Evolutionary conservation across 192 early-diverging fungal genomes (phyloP), one percentile per base, ranked within the genome.

Genomic region (Coemansia furcata): DNA sequence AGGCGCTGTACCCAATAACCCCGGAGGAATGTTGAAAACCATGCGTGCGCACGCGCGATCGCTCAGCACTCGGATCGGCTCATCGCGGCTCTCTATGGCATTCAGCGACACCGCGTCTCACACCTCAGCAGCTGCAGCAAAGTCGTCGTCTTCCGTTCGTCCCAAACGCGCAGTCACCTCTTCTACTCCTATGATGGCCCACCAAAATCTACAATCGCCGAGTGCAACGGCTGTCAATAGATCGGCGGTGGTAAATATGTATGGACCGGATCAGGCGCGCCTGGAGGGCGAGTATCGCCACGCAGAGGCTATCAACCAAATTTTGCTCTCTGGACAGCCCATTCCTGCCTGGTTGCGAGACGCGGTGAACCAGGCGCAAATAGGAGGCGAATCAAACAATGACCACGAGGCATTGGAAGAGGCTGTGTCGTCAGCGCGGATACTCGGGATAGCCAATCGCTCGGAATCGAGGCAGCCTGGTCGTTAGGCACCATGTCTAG

Each of bases 281-380:
- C 15, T 71, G 63, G 74, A 82, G 42, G 71, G 71, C 33, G 80
- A 82, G 69, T 82, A 77, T 63, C 74, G 80, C 12, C 74, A 82
- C 49, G 80, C 80, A 0, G 80, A 82, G 55, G 80, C 80, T 1
- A 82, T 82, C 44, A 82, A 82, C 23, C 71, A 77, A 66, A 82
- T 82, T 17, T 61, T 82, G 47, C 68, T 82, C 1, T 82, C 80
- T 2, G 74, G 74, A 7, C 74, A 82, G 49, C 80, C 80, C 15
- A 82, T 82, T 44, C 80, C 80, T 21, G 66, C 72, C 2, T 82
- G 80, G 80, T 44, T 82, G 44, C 67, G 80, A 19, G 74, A 82
- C 17, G 80, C 80, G 5, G 75, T 82, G 8, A 71, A 65, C 32
- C 71, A 82, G 70, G 74, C 71, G 23, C 62, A 73, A 52, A 29